A percentile compares a stretch with the other conserved stretches of the same genome.
phyloP scores from a whole-genome alignment of 1,139 yeast genomes.

The Debaryomyces nepalensis region DNA sequence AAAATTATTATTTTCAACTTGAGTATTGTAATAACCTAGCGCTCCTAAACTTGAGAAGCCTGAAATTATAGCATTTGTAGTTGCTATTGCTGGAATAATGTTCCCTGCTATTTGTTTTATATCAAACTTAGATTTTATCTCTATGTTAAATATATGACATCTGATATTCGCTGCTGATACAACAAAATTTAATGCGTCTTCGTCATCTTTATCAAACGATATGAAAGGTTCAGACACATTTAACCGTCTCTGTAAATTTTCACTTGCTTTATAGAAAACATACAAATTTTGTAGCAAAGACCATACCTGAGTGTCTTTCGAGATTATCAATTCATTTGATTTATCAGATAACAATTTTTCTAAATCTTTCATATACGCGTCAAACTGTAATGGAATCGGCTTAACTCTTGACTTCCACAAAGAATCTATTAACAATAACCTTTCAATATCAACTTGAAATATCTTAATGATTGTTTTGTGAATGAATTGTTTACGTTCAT shows the following conservation, averaged over 20 bases:
- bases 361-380: constrained; percentile 23
- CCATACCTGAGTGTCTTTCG: constrained; percentile 69
- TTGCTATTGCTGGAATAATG: constrained; percentile 97
- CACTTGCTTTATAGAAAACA: constrained; percentile 58
- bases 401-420: constrained; percentile 75
- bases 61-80: constrained; percentile 94
- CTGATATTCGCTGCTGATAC: constrained; percentile 87
- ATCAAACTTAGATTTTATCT: constrained; percentile 78
- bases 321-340: constrained; percentile 27
- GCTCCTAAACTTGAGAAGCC: constrained; percentile 84
- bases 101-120: constrained; percentile 95
- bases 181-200: constrained; percentile 86
- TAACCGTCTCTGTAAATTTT: constrained; percentile 55
- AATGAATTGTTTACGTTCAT: constrained; percentile 29
- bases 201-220: constrained; percentile 94
- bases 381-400: constrained; percentile 64
- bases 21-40: constrained; percentile 51
- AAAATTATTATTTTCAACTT: constrained; percentile 27
- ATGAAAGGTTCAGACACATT: constrained; percentile 49
- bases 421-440: constrained; percentile 70
- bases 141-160: constrained; percentile 73
- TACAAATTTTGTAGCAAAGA: constrained; percentile 62
- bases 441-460: constrained; percentile 72
- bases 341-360: constrained; percentile 18
- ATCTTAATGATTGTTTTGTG: constrained; percentile 55